These are phyloP conservation scores for Fusarium sp. DNA, from an alignment of 2,329 filamentous ascomycete genomes.

Conservation along the genomic window DNA sequence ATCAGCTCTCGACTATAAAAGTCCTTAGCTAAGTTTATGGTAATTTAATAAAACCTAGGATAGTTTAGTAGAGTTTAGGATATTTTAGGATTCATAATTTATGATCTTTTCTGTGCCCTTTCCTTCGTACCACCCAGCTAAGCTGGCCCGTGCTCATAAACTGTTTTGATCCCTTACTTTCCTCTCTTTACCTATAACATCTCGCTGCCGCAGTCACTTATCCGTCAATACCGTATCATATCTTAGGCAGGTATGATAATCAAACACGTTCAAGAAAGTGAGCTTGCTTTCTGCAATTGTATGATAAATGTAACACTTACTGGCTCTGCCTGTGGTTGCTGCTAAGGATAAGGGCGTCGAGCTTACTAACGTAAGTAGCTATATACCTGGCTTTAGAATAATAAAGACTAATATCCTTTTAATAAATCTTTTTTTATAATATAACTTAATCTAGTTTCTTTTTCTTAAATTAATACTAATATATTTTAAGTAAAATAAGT, in stretches of 20 bases:
- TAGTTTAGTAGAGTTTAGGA: not conserved
- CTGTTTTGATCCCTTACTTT: not conserved
- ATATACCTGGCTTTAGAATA: too few relatives aligned
- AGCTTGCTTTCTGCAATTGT: not conserved
- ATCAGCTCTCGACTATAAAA: not conserved
- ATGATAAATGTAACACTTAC: not conserved
- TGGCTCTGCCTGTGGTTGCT: not conserved
- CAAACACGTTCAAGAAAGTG: not conserved
- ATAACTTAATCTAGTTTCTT: too few relatives aligned
- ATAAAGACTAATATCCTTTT: too few relatives aligned
- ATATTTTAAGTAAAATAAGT: too few relatives aligned
- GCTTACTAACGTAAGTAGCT: too few relatives aligned
- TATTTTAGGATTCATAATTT: not conserved
- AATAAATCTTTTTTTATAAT: too few relatives aligned
- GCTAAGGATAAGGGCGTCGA: too few relatives aligned
- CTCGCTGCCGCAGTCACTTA: too few relatives aligned
- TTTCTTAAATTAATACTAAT: too few relatives aligned
- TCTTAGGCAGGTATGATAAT: not conserved
- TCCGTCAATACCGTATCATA: not conserved
- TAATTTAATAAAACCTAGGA: not conserved
- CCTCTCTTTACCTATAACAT: not conserved
- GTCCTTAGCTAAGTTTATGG: not conserved
- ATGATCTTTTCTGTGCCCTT: not conserved
- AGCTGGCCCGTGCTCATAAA: not conserved
- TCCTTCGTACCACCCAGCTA: too few relatives aligned